Base-by-base conservation (phyloP, 225 moss, liverwort and hornwort species). In the Pseudoscleropodium purum region DNA sequence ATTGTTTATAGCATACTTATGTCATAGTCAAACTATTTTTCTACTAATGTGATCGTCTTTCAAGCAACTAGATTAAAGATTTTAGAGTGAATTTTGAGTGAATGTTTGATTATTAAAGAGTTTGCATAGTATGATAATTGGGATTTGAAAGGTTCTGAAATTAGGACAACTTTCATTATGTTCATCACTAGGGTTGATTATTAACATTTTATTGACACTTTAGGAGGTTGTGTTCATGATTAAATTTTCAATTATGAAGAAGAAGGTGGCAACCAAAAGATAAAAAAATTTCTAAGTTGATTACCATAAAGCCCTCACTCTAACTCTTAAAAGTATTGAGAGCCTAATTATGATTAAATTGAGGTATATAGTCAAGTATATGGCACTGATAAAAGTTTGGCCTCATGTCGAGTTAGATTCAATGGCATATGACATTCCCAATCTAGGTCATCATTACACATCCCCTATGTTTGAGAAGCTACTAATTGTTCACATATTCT, bases 331-430 rank as follows among this genome's bases (percentile, higher is more conserved):
- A 77, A 59, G 12, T 60, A 59, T 29, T 78, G 0, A 39, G 4
- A 27, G 5, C 12, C 15, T 2, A 59, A 80, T 19, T 59, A 2
- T 27, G 1, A 29, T 80, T 54, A 24, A 25, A 77, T 52, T 36
- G 2, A 27, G 5, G 4, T 29, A 59, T 37, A 18, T 57, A 57
- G 36, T 52, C 1, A 1, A 52, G 0, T 77, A 4, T 15, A 10
- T 6, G 36, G 36, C 9, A n/a, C 3, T n/a, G 2, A 39, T 27
- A 29, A 39, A 59, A 60, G 2, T 29, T 19, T 60, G 15, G 5
- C 5, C 12, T 17, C 2, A 25, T 27, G 7, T 0, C 26, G 2
- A 26, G 11, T 9, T 1, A 0, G 0, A 27, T 39, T 1, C 27
- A 29, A 29, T 16, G 25, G 17, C 0, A 0, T 37, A 24, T 39